A percentile compares a stretch with the other conserved stretches of the same genome.
Conservation (phyloP, 1,139 yeast species). For the Hyphopichia pseudoburtonii region DNA sequence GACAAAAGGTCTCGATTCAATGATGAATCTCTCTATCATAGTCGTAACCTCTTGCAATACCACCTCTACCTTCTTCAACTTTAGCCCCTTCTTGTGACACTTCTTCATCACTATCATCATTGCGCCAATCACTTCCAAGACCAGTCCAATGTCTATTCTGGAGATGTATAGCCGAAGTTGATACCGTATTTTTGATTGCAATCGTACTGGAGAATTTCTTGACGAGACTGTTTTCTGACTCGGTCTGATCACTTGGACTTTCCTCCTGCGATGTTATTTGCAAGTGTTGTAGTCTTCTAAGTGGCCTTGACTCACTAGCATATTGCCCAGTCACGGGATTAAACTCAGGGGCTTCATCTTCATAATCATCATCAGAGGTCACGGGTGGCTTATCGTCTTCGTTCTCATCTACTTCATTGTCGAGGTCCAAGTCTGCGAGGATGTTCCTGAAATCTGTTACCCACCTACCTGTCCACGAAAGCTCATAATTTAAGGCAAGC, state of each 20-base stretch:
- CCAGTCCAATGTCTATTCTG: conserved; percentile 87
- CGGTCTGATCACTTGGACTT: conserved; percentile 17
- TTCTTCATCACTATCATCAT: conserved; percentile 36
- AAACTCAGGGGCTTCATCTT: conserved; percentile 77
- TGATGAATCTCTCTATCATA: conserved; percentile 9
- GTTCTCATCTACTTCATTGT: conserved; percentile 17
- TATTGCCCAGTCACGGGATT: conserved; percentile 85
- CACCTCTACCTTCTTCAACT: conserved; percentile 78
- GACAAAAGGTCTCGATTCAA: too few species aligned
- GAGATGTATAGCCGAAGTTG: conserved; percentile 81
- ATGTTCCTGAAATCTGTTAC: conserved; percentile 70
- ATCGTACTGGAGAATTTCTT: conserved; percentile 60
- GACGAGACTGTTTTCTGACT: conserved; percentile 45
- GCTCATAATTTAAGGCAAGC: conserved; percentile 71
- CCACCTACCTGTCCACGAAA: conserved; percentile 94
- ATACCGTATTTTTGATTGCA: conserved; percentile 72
- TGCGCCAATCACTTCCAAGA: conserved; percentile 74
- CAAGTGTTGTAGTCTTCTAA: conserved; percentile 65
- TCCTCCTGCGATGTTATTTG: conserved; percentile 46
- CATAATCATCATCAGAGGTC: conserved; percentile 28
- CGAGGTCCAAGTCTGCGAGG: conserved; percentile 31
- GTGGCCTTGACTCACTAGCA: conserved; percentile 69
- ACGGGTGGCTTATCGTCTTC: conserved; percentile 14
- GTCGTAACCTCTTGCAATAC: conserved; percentile 85
- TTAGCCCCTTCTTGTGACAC: conserved; percentile 61